phyloP scores from a whole-genome alignment of 495 filamentous ascomycete species.

The Penicillium canescens region DNA sequence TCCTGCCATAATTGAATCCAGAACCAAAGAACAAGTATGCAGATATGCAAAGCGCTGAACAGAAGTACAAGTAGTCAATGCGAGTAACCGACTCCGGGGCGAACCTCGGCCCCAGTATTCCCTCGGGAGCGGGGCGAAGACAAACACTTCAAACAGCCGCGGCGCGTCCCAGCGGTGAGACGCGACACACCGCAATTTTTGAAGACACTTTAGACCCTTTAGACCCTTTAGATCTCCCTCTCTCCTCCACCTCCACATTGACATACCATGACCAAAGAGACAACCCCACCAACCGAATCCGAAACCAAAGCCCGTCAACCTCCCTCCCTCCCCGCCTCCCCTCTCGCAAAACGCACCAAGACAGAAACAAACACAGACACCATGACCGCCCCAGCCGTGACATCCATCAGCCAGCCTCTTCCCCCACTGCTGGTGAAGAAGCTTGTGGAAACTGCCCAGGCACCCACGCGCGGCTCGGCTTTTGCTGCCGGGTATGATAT shows the following conservation, averaged over 20 bases:
- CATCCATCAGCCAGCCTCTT: constrained; percentile 38
- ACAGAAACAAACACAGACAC: constrained; percentile 23
- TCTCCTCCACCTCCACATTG: background rate
- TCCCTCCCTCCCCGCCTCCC: constrained; percentile 60
- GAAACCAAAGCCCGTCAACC: constrained; percentile 41
- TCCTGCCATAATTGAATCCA: constrained; percentile 69
- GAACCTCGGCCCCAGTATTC: constrained; percentile 29
- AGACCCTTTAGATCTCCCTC: constrained; percentile 3
- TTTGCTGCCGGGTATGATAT: constrained; percentile 94
- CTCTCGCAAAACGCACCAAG: constrained; percentile 66
- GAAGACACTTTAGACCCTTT: background rate
- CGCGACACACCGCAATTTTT: constrained; percentile 34
- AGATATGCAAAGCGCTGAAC: constrained; percentile 2
- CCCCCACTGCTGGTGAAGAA: constrained; percentile 83
- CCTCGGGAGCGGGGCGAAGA: constrained; percentile 15
- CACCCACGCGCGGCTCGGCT: constrained; percentile 84
- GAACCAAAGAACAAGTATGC: constrained; percentile 1
- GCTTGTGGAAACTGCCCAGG: constrained; percentile 66
- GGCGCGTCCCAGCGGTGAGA: constrained; percentile 35
- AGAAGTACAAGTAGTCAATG: constrained; percentile 3
- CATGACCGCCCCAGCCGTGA: constrained; percentile 35
- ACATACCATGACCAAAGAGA: constrained; percentile 56
- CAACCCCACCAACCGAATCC: constrained; percentile 37
- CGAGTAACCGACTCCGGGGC: background rate
- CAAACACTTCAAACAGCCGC: constrained; percentile 22